Percentiles rank a stretch among this genome's conserved stretches.
phyloP scores from a whole-genome alignment of 2,329 filamentous ascomycete genomes.

The Aspergillus intermedius region DNA sequence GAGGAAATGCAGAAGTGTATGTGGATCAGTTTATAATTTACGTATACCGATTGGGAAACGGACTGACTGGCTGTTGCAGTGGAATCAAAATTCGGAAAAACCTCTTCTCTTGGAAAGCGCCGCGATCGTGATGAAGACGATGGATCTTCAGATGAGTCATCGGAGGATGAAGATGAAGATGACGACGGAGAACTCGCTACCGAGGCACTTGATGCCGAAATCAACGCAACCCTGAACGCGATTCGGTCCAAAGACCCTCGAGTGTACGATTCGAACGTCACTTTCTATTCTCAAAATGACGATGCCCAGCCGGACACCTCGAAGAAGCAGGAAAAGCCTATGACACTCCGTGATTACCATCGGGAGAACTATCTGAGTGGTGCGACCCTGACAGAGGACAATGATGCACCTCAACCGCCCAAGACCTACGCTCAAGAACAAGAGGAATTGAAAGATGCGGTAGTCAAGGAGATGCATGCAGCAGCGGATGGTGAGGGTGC shows the following conservation, averaged over 20 bases:
- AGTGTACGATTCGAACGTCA: slow-evolving; percentile 73
- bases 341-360: slow-evolving; percentile 86
- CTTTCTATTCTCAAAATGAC: slow-evolving; percentile 67
- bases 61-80: slow-evolving; percentile 47
- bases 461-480: slow-evolving; percentile 75
- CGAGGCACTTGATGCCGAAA: slow-evolving; percentile 76
- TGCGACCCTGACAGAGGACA: slow-evolving; percentile 51
- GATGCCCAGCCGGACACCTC: slow-evolving; percentile 31
- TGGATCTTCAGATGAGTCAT: slow-evolving; percentile 56
- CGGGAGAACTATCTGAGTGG: slow-evolving; percentile 79
- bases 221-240: slow-evolving; percentile 77
- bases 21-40: slow-evolving; percentile 3
- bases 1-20: slow-evolving; percentile 64
- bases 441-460: slow-evolving; percentile 67
- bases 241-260: slow-evolving; percentile 86
- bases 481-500: slow-evolving; percentile 45
- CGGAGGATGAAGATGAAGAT: slow-evolving; percentile 71
- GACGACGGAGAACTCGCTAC: slow-evolving; percentile 84
- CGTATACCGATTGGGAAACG: background rate
- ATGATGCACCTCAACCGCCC: slow-evolving; percentile 39
- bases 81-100: slow-evolving; percentile 74
- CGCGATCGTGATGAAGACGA: slow-evolving; percentile 38
- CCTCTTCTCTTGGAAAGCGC: slow-evolving; percentile 30
- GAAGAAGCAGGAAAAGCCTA: slow-evolving; percentile 69
- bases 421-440: slow-evolving; percentile 85